A percentile compares a stretch with the other conserved stretches of the same genome.
phyloP scores from a whole-genome alignment of 2,329 filamentous ascomycete genomes.

The Colletotrichum cordylinicola region DNA sequence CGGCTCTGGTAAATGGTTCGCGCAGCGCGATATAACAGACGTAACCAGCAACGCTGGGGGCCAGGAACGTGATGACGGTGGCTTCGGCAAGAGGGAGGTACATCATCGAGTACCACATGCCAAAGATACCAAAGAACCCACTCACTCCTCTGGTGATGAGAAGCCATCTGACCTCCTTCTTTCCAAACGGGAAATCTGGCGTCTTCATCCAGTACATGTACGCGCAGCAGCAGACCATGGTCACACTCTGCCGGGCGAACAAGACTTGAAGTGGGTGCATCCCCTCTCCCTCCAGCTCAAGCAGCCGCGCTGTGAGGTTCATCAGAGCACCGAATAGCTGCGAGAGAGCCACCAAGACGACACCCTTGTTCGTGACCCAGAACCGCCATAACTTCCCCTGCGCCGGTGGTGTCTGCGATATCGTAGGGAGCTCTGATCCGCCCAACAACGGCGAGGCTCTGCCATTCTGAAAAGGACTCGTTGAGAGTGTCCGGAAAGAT shows the following conservation, averaged over 20 bases:
- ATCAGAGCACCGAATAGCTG: conserved; percentile 86
- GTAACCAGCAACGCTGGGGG: conserved; percentile 80
- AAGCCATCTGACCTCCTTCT: conserved; percentile 68
- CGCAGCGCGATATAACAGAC: conserved; percentile 76
- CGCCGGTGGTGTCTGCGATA: conserved; percentile 5
- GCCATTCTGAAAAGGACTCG: conserved; percentile 40
- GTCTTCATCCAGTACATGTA: conserved; percentile 79
- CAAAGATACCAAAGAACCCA: conserved; percentile 81
- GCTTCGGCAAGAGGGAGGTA: conserved; percentile 88
- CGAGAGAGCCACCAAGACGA: conserved; percentile 74
- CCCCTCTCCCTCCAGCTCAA: conserved; percentile 74
- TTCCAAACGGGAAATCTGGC: conserved; percentile 74
- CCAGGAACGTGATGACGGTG: conserved; percentile 87
- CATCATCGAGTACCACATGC: conserved; percentile 70
- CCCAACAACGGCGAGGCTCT: conserved; percentile 26
- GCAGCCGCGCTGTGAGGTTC: conserved; percentile 80
- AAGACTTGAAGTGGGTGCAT: conserved; percentile 88
- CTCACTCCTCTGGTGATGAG: conserved; percentile 71
- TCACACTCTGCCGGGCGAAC: conserved; percentile 80
- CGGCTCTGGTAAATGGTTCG: conserved; percentile 79
- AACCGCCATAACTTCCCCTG: conserved; percentile 33
- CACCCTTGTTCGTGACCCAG: conserved; percentile 73
- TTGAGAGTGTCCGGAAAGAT: conserved; percentile 42
- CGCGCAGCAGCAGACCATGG: conserved; percentile 65
- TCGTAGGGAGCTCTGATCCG: conserved; percentile 23